These are phyloP conservation scores for Leavenworthia alabamica DNA, from an alignment of 345 rosid species.

Conservation along the genomic window DNA sequence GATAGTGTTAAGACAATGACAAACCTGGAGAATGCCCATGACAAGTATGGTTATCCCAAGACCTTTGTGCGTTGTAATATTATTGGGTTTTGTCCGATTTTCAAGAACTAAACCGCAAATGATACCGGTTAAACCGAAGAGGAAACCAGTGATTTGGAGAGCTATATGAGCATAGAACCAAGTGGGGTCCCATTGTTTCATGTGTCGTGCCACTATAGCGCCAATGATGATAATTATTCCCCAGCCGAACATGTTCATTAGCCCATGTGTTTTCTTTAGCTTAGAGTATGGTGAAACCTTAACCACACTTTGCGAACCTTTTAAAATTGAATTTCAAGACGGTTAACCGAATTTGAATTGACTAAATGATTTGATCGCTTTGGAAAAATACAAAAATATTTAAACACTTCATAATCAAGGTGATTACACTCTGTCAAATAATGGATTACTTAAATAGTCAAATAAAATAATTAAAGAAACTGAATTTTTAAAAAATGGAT, in stretches of 20 bases:
- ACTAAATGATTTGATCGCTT: too few species aligned
- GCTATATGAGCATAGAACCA: slow-evolving; percentile 64
- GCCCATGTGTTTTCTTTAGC: slow-evolving; percentile 67
- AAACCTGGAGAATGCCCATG: slow-evolving; percentile 76
- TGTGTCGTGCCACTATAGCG: slow-evolving; percentile 49
- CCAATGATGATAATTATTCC: slow-evolving; percentile 66
- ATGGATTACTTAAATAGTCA: slow-evolving; percentile 2
- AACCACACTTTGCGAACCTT: slow-evolving; percentile 28
- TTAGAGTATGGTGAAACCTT: slow-evolving; percentile 24
- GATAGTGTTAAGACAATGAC: not conserved
- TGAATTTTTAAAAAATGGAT: too few species aligned
- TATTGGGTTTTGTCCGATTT: slow-evolving; percentile 27
- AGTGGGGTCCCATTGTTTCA: slow-evolving; percentile 52
- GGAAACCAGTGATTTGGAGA: slow-evolving; percentile 48
- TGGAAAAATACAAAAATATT: too few species aligned
- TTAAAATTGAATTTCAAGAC: not conserved
- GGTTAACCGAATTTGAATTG: too few species aligned
- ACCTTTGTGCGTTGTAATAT: slow-evolving; percentile 55
- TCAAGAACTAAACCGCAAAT: slow-evolving; percentile 54
- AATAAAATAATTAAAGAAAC: not conserved
- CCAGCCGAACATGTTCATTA: slow-evolving; percentile 70
- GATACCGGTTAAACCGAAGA: slow-evolving; percentile 52
- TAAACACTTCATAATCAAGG: too few species aligned
- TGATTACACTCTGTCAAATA: not conserved
- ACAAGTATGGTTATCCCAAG: slow-evolving; percentile 66